Percentiles rank a stretch among this genome's conserved stretches.
Evolutionary conservation across 2,329 filamentous ascomycete species (phyloP).

Genomic region (Fusarium sp.): DNA sequence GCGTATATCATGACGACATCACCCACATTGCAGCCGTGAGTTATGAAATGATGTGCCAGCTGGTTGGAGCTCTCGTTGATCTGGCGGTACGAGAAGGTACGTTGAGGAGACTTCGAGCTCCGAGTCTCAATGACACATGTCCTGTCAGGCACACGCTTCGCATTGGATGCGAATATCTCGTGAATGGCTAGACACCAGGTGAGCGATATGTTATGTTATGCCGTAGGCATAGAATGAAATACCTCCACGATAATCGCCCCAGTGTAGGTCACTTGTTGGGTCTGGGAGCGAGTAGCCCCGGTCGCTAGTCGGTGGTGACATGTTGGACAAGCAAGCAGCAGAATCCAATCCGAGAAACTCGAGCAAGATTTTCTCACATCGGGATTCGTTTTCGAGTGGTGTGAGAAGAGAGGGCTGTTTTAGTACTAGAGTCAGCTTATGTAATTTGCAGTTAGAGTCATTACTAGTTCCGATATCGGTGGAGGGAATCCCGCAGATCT

Average conservation of each 20-base stretch:
- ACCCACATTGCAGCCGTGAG: conserved; percentile 79
- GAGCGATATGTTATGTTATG: neutral
- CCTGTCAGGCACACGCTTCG: conserved; percentile 72
- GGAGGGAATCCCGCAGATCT: neutral
- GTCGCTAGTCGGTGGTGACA: neutral
- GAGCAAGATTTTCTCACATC: neutral
- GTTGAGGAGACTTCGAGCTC: conserved; percentile 61
- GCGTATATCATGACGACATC: conserved; percentile 96
- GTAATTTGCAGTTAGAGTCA: neutral
- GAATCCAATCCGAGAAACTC: neutral
- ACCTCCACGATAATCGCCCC: conserved; percentile 5
- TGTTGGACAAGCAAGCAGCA: neutral
- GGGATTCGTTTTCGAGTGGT: neutral
- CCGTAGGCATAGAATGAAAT: neutral
- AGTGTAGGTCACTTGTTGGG: conserved; percentile 1
- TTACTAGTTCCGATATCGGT: neutral
- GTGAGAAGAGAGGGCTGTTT: neutral
- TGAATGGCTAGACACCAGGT: neutral
- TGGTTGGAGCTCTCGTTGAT: conserved; percentile 88
- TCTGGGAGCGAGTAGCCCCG: conserved; percentile 1
- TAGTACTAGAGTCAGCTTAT: neutral
- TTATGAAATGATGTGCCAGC: conserved; percentile 74
- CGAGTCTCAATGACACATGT: conserved; percentile 63
- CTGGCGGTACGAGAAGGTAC: conserved; percentile 84
- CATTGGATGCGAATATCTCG: conserved; percentile 62